phyloP scores from a whole-genome alignment of 164 flowering plant species.

The Sextonia rubra region DNA sequence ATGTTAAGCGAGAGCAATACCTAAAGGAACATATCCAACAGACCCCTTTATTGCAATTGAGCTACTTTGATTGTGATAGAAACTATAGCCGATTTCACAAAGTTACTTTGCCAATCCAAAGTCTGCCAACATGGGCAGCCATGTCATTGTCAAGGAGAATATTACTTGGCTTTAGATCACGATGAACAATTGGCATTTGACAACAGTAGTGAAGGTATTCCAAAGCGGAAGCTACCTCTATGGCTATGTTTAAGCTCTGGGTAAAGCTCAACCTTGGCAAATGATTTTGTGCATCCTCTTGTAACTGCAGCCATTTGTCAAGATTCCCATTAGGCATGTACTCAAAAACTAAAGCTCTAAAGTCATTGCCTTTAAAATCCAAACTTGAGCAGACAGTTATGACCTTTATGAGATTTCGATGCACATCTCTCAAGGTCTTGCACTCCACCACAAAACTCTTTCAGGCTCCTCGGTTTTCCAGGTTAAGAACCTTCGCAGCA shows the following conservation, averaged over 20 bases:
- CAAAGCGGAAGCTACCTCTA: slow-evolving; percentile 5
- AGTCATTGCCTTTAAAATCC: slow-evolving; percentile 27
- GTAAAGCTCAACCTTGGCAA: background rate
- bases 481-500: slow-evolving; percentile 35
- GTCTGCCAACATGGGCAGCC: background rate
- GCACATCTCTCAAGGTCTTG: slow-evolving; percentile 22
- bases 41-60: slow-evolving; percentile 18
- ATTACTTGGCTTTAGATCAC: slow-evolving; percentile 8
- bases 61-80: slow-evolving; percentile 2
- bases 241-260: slow-evolving; percentile 1
- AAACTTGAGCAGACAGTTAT: slow-evolving; percentile 23
- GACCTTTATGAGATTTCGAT: slow-evolving; percentile 34
- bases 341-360: slow-evolving; percentile 28
- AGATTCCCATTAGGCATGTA: slow-evolving; percentile 5
- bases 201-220: slow-evolving; percentile 2
- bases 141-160: slow-evolving; percentile 3
- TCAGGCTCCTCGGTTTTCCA: slow-evolving; percentile 20
- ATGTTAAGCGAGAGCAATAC: background rate
- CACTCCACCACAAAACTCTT: slow-evolving; percentile 29
- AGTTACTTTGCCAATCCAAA: slow-evolving; percentile 10
- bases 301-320: background rate
- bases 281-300: background rate
- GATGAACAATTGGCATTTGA: background rate
- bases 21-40: slow-evolving; percentile 27
- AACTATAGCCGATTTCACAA: background rate